Percentiles rank a stretch among this genome's conserved stretches.
These are phyloP conservation scores for Debaryomyces maramus DNA, from an alignment of 805 yeast genomes.

Conservation along the genomic window DNA sequence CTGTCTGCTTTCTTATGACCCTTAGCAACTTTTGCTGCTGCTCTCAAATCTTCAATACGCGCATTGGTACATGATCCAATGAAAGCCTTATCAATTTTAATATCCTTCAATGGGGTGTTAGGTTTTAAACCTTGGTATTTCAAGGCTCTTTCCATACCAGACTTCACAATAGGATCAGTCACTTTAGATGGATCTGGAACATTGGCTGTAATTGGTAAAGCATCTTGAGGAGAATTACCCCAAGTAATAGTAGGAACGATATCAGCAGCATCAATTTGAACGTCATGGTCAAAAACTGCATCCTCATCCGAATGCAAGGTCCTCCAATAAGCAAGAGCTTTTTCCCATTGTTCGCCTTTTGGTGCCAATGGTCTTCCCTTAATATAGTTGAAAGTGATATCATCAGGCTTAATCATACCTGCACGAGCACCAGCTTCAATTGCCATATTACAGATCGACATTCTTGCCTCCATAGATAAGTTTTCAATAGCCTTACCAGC, in stretches of 20 bases:
- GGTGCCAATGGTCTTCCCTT: slow-evolving; percentile 96
- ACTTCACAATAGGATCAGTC: slow-evolving; percentile 68
- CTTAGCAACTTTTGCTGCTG: slow-evolving; percentile 89
- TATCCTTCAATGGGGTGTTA: slow-evolving; percentile 73
- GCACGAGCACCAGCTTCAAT: slow-evolving; percentile 99
- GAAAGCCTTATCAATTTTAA: slow-evolving; percentile 87
- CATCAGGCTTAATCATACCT: slow-evolving; percentile 97
- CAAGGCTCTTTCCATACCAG: slow-evolving; percentile 89
- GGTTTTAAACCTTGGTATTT: slow-evolving; percentile 89
- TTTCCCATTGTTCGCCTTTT: slow-evolving; percentile 90
- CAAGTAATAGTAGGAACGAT: slow-evolving; percentile 96
- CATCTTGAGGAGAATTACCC: slow-evolving; percentile 99
- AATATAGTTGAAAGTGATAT: slow-evolving; percentile 81
- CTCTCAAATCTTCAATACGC: slow-evolving; percentile 94
- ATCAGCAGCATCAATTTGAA: slow-evolving; percentile 77
- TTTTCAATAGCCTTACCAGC: slow-evolving; percentile 92
- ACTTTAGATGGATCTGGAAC: slow-evolving; percentile 88
- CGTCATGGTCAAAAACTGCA: slow-evolving; percentile 84
- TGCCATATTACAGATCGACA: slow-evolving; percentile 99
- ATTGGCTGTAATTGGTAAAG: slow-evolving; percentile 84
- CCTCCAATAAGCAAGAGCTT: slow-evolving; percentile 89
- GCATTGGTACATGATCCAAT: slow-evolving; percentile 98
- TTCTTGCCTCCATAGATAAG: slow-evolving; percentile 94
- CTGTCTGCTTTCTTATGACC: slow-evolving; percentile 84
- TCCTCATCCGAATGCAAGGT: slow-evolving; percentile 85